Evolutionary conservation across 768 basidiomycete genomes (phyloP).

Genomic region (Russula sp.): DNA sequence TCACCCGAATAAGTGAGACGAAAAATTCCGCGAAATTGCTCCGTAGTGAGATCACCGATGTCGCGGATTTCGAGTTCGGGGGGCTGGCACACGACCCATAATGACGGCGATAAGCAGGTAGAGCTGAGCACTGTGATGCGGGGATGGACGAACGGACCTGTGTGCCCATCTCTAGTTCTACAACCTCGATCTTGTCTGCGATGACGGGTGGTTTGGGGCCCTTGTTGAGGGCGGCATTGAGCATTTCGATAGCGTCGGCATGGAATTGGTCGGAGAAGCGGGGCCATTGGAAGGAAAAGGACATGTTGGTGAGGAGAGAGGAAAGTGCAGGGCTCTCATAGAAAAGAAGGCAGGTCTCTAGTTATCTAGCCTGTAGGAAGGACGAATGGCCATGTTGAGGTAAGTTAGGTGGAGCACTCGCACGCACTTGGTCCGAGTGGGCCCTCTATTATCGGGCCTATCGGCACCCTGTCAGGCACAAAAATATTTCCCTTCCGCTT

Average conservation of each 20-base stretch:
- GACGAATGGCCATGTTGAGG: neutral
- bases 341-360: neutral
- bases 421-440: neutral
- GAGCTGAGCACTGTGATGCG: neutral
- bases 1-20: constrained; percentile 93
- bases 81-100: constrained; percentile 52
- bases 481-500: neutral
- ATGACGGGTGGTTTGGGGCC: constrained; percentile 97
- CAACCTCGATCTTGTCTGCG: constrained; percentile 95
- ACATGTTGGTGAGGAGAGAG: constrained; percentile 47
- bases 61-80: constrained; percentile 97
- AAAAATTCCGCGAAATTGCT: constrained; percentile 97
- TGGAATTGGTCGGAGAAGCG: constrained; percentile 96
- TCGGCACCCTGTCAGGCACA: neutral
- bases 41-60: constrained; percentile 92
- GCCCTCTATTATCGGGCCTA: too few species aligned
- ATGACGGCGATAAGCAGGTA: neutral
- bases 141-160: constrained; percentile 55
- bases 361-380: neutral
- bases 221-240: constrained; percentile 95
- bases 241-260: constrained; percentile 93
- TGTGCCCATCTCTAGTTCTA: constrained; percentile 98
- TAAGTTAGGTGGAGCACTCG: neutral
- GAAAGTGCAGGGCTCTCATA: neutral
- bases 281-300: constrained; percentile 94